These are phyloP conservation scores for Dendrobium chrysotoxum DNA, from an alignment of 106 monocot genomes.

Conservation along the genomic window DNA sequence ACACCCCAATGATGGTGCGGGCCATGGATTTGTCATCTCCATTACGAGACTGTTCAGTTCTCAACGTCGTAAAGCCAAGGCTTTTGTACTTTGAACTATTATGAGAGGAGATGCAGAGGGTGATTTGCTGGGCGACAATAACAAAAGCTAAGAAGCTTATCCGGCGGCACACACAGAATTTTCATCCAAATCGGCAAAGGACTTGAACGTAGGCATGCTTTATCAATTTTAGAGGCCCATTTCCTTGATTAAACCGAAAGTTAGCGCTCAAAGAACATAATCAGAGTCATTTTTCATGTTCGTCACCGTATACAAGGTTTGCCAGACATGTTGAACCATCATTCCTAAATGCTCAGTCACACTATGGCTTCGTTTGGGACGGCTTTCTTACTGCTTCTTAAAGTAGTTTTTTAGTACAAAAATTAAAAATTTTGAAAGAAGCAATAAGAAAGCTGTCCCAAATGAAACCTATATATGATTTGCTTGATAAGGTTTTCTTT, in stretches of 20 bases:
- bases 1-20: neutral
- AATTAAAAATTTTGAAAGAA: too few relatives aligned
- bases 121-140: conserved; percentile 67
- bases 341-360: neutral
- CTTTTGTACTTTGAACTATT: conserved; percentile 63
- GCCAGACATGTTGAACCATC: neutral
- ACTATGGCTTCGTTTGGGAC: neutral
- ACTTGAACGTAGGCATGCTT: too few relatives aligned
- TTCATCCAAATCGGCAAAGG: too few relatives aligned
- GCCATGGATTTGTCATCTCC: conserved; percentile 7
- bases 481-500: too few relatives aligned
- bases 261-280: too few relatives aligned
- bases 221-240: too few relatives aligned
- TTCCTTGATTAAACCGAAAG: too few relatives aligned
- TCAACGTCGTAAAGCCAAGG: conserved; percentile 35
- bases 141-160: conserved; percentile 72
- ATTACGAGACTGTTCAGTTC: conserved; percentile 5
- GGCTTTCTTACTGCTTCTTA: too few relatives aligned
- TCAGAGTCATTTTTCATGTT: too few relatives aligned
- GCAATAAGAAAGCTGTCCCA: too few relatives aligned
- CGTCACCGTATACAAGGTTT: too few relatives aligned
- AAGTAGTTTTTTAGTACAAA: too few relatives aligned
- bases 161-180: conserved; percentile 53
- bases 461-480: neutral
- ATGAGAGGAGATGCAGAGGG: conserved; percentile 49